These are phyloP conservation scores for Hevea brasiliensis DNA, from an alignment of 345 rosid species.

Conservation along the genomic window DNA sequence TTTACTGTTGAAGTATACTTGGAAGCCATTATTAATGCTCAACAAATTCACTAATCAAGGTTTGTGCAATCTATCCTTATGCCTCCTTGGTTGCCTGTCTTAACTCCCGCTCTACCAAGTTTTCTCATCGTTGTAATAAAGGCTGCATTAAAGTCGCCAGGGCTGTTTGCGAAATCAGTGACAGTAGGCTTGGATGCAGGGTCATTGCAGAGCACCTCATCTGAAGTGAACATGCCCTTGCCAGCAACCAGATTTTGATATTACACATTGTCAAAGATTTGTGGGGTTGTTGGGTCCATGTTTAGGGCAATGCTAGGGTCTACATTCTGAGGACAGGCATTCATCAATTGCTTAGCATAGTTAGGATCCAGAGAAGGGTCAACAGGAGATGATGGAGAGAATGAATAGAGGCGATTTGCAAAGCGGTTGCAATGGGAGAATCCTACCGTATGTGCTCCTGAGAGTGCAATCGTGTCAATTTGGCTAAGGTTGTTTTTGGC, in stretches of 20 bases:
- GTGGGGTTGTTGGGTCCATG: slow-evolving; percentile 61
- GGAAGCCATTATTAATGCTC: too few relatives aligned
- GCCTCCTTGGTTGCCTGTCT: slow-evolving; percentile 62
- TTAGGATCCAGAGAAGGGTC: slow-evolving; percentile 64
- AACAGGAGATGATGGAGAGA: slow-evolving; percentile 46
- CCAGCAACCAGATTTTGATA: slow-evolving; percentile 68
- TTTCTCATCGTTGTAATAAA: slow-evolving; percentile 65
- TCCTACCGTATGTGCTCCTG: slow-evolving; percentile 89
- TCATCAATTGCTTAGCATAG: slow-evolving; percentile 60
- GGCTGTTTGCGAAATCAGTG: slow-evolving; percentile 51
- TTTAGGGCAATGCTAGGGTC: slow-evolving; percentile 53
- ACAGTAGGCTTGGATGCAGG: slow-evolving; percentile 54
- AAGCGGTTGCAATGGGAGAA: slow-evolving; percentile 82
- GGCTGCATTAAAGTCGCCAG: slow-evolving; percentile 54
- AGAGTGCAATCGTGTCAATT: slow-evolving; percentile 81
- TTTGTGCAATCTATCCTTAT: slow-evolving; percentile 66
- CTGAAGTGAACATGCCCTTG: slow-evolving; percentile 75
- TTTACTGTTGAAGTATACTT: too few relatives aligned
- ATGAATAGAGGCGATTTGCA: slow-evolving; percentile 59
- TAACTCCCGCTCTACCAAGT: slow-evolving; percentile 73
- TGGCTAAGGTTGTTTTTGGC: slow-evolving; percentile 52
- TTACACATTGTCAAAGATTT: slow-evolving; percentile 60
- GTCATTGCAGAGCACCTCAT: slow-evolving; percentile 56
- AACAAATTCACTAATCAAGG: slow-evolving; percentile 53
- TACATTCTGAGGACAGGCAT: slow-evolving; percentile 46